Conservation (phyloP, 2,329 filamentous ascomycete genomes). For the Graphilbum sp. region DNA sequence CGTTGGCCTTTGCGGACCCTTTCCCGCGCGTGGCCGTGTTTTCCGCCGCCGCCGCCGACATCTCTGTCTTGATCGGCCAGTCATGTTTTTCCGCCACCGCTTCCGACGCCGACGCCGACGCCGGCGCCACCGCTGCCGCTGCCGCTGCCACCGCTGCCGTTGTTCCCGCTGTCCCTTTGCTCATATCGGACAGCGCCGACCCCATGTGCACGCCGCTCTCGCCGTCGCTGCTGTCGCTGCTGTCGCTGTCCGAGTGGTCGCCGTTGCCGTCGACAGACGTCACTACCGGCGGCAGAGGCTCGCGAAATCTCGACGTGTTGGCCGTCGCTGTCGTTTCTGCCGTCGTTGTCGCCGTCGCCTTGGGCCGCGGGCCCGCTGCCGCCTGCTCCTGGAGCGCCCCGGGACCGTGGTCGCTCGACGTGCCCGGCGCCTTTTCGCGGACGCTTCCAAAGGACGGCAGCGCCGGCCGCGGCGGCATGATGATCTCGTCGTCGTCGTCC, state of each 20-base stretch:
- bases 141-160: not conserved
- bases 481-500: constrained; percentile 46
- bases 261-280: constrained; percentile 51
- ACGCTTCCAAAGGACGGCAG: constrained; percentile 63
- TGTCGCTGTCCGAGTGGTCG: constrained; percentile 40
- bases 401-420: constrained; percentile 43
- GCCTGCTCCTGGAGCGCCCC: constrained; percentile 34
- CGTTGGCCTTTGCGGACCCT: not conserved
- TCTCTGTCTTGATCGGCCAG: no score
- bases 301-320: constrained; percentile 39
- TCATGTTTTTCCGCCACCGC: not conserved
- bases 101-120: not conserved
- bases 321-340: no score
- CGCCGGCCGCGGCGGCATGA: constrained; percentile 59
- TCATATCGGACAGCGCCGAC: no score
- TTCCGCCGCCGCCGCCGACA: not conserved
- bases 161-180: not conserved
- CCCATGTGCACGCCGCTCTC: not conserved
- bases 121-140: not conserved
- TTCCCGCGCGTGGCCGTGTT: not conserved
- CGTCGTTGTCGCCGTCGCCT: constrained; percentile 22
- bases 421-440: constrained; percentile 43
- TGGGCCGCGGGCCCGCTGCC: constrained; percentile 31
- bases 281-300: constrained; percentile 55
- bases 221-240: not conserved